Percentiles rank a stretch among this genome's conserved stretches.
Evolutionary conservation across 257 asterid genomes (phyloP).

Genomic region (Handroanthus guayacan): DNA sequence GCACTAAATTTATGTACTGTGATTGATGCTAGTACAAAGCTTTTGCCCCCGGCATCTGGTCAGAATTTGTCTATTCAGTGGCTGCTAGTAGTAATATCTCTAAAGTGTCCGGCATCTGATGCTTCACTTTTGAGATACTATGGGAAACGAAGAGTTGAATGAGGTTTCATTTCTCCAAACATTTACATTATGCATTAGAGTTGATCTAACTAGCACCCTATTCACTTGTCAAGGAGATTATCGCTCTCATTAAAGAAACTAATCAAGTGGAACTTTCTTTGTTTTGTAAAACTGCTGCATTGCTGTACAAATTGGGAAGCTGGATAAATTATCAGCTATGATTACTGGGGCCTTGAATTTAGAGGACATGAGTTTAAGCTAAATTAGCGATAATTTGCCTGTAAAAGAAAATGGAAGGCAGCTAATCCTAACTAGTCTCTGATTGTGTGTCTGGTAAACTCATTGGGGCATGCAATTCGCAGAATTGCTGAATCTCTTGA

Average conservation of each 20-base stretch:
- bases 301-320: not conserved
- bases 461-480: not conserved
- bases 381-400: not conserved
- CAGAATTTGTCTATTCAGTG: not conserved
- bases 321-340: not conserved
- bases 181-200: not conserved
- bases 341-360: too few relatives aligned
- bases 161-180: not conserved
- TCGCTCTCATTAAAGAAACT: not conserved
- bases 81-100: constrained; percentile 5
- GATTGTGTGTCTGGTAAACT: not conserved
- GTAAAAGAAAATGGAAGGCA: not conserved
- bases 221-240: not conserved
- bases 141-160: not conserved
- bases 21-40: constrained; percentile 1
- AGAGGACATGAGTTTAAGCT: not conserved
- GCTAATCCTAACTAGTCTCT: not conserved
- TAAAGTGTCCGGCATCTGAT: not conserved
- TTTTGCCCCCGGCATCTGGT: constrained; percentile 25
- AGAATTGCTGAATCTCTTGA: not conserved
- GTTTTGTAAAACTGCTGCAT: not conserved
- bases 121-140: not conserved
- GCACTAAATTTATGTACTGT: constrained; percentile 18
- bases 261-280: not conserved
- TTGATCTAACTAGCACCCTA: not conserved